Evolutionary conservation across 371 early-diverging fungal genomes (phyloP).

Genomic region (Apophysomyces sp.): DNA sequence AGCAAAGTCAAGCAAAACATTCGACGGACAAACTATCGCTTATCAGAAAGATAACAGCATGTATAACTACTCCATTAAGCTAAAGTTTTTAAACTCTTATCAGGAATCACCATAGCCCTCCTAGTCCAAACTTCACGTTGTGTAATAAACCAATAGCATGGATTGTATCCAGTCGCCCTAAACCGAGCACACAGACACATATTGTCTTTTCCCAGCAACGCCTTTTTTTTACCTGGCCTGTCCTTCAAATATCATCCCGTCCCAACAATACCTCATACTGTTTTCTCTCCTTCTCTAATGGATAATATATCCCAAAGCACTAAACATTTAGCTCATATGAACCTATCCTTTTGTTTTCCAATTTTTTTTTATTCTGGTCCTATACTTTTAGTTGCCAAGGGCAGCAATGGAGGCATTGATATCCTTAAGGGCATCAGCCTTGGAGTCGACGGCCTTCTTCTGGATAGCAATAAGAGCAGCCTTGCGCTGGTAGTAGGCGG

Average conservation of each 20-base stretch:
- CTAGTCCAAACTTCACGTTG: not conserved
- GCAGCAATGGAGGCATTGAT: constrained; percentile 39
- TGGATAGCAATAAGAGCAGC: constrained; percentile 32
- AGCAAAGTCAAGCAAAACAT: constrained; percentile 27
- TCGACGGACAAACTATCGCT: not conserved
- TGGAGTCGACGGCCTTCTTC: constrained; percentile 42
- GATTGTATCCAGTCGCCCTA: not conserved
- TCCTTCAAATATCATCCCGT: not conserved
- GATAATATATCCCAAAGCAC: too few relatives aligned
- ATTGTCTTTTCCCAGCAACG: not conserved
- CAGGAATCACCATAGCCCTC: not conserved
- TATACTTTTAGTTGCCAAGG: constrained; percentile 30
- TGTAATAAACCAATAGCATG: not conserved
- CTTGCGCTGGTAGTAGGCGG: constrained; percentile 92
- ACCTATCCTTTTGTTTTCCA: not conserved
- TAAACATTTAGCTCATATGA: too few relatives aligned
- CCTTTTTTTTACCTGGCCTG: not conserved
- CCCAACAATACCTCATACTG: too few relatives aligned
- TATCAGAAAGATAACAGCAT: not conserved
- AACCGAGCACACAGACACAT: not conserved
- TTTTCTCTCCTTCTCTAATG: too few relatives aligned
- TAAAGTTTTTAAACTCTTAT: not conserved
- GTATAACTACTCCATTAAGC: not conserved
- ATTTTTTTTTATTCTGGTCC: not conserved
- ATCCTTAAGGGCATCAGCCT: constrained; percentile 43